Base-by-base conservation (phyloP, 2,329 filamentous ascomycete genomes). In the Tolypocladium endophyticum region DNA sequence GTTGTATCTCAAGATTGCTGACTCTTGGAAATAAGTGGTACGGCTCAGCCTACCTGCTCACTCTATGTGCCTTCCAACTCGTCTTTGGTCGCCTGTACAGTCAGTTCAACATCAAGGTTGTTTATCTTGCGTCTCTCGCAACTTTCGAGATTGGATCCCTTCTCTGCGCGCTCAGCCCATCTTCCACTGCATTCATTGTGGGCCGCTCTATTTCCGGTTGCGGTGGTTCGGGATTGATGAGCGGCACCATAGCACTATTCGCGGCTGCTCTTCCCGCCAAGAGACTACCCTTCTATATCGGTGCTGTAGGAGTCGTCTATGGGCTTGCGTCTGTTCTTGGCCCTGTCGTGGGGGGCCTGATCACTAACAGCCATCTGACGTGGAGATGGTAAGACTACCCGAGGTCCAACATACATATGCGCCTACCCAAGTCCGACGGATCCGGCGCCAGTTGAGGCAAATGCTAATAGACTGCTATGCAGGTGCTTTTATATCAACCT, bases 401-500 rank as follows among this genome's bases (percentile, higher is more conserved):
- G 28, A 33, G 18, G 2, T n/a, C n/a, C 23, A 5, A 14, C 45
- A 28, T 14, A 33, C 14, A 14, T 28, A 52, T 14, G 8, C 14
- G 25, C 16, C 25, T 9, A 33, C 25, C 23, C 4, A 14, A 28
- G 5, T 45, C 14, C 45, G 25, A 18, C 2, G 14, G 16, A 28
- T 18, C 23, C 4, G 12, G 7, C 1, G 45, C 25, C 12, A 50
- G 11, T 23, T 50, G 45, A 41, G 35, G 39, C 4, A 3, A 30
- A n/a, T 16, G 30, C 56, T 57, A n/a, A 57, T 41, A 1, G 16
- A 5, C 8, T 5, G 2, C 11, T 11, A 30, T 18, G 23, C 30
- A 57, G 56, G 56, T 57, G 56, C 20, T 57, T 57, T 41, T 57
- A 57, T 7, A 57, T 57, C 30, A 57, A 57, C 20, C 56, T 57